Conservation (phyloP, 305 asterid genomes). For the Fraxinus baroniana region DNA sequence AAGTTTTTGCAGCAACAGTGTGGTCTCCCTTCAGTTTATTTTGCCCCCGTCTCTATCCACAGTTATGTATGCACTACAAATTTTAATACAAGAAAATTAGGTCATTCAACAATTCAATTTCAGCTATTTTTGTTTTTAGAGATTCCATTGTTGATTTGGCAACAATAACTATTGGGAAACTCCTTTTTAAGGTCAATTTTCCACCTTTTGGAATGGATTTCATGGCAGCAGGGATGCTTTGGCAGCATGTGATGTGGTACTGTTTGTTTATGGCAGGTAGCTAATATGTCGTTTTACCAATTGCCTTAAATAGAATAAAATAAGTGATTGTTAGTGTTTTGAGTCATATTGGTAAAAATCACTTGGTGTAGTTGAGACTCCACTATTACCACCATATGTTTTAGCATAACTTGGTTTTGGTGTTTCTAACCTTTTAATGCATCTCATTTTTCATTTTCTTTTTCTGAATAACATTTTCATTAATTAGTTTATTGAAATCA, state of each 20-base stretch:
- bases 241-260: slow-evolving; percentile 85
- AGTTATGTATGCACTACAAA: no score
- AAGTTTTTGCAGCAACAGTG: no score
- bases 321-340: neutral
- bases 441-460: neutral
- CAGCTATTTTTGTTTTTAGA: no score
- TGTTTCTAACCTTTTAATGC: neutral
- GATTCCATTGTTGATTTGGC: no score
- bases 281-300: neutral
- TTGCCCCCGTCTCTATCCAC: no score
- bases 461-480: neutral
- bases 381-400: neutral
- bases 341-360: neutral
- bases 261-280: slow-evolving; percentile 96
- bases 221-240: slow-evolving; percentile 59
- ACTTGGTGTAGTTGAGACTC: neutral
- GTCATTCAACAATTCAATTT: no score
- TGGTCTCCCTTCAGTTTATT: no score
- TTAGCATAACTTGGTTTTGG: neutral
- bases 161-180: no score
- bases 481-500: neutral
- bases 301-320: slow-evolving; percentile 6
- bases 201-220: no score
- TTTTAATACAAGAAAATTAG: no score
- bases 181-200: no score